Evolutionary conservation across 331 rosid species (phyloP), one percentile per base, ranked within the genome.

Genomic region (Phaseolus coccineus): DNA sequence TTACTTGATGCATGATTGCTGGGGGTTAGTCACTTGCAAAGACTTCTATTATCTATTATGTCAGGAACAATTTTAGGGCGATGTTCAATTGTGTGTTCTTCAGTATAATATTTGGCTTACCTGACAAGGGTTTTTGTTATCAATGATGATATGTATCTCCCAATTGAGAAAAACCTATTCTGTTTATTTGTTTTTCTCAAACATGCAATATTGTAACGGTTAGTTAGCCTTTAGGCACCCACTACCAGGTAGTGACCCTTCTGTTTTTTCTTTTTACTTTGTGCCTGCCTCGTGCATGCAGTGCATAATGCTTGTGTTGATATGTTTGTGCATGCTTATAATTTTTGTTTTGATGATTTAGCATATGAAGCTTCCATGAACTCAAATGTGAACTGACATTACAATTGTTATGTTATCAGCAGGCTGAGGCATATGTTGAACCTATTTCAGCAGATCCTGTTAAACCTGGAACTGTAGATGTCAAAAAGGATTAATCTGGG

Each of bases 401-500:
- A 37, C 4, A 59, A 73, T 74, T 75, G 62, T 35, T 46, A 79
- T 82, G 65, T 77, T 77, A 83, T 53, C 6, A 39, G 62, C 90
- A 91, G 95, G 90, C 62, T 55, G 88, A 73, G 61, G 91, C 81
- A 58, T 77, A 81, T 55, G 73, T 71, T 80, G 90, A 81, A 77
- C 79, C 86, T 46, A 68, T 57, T 69, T 79, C 72, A 44, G 55
- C 70, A 42, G 87, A 81, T 64, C 64, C 85, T 62, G 48, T 48
- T 55, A 86, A 85, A 77, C 22, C 83, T 1, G 86, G 40, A 51
- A 85, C 75, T 59, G 82, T 66, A n/a, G 83, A 82, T 71, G 74
- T 77, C 72, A 93, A 93, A 89, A 82, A 81, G 72, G 97, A 93
- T 55, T 93, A 83, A 64, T 48, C 35, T 53, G 62, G 52, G 62